Evolutionary conservation across 441 rosid genomes (phyloP).

Genomic region (Aleurites moluccanus): DNA sequence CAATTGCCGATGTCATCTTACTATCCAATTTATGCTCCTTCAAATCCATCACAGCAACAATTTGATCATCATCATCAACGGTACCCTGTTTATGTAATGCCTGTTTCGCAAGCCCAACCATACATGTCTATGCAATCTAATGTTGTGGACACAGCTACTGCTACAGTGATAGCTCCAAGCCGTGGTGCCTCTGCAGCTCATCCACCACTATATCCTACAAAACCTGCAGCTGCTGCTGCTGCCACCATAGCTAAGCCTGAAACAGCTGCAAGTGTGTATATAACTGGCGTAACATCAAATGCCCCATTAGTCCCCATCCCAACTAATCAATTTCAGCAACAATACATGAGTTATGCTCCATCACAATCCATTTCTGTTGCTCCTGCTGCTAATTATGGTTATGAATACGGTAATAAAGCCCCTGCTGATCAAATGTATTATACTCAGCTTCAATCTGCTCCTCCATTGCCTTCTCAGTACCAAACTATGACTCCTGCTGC

Average conservation of each 20-base stretch:
- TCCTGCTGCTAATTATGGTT: conserved; percentile 50
- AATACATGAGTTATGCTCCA: conserved; percentile 64
- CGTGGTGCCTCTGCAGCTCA: conserved; percentile 41
- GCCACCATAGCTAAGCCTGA: conserved; percentile 48
- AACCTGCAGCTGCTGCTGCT: conserved; percentile 35
- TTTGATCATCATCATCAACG: conserved; percentile 81
- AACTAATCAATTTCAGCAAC: conserved; percentile 56
- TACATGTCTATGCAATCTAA: conserved; percentile 59
- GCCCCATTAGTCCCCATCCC: conserved; percentile 58
- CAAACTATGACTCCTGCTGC: conserved; percentile 69
- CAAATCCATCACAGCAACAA: conserved; percentile 36
- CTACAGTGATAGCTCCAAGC: conserved; percentile 42
- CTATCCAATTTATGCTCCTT: conserved; percentile 53
- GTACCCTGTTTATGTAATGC: conserved; percentile 65
- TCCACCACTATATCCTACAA: conserved; percentile 51
- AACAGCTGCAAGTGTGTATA: conserved; percentile 38
- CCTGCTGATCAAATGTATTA: conserved; percentile 52
- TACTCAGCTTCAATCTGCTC: conserved; percentile 44
- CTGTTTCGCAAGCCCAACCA: conserved; percentile 48
- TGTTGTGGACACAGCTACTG: conserved; percentile 42
- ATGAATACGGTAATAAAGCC: conserved; percentile 50
- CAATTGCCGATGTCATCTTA: conserved; percentile 59
- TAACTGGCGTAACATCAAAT: conserved; percentile 43
- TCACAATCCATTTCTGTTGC: conserved; percentile 53
- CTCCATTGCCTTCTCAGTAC: conserved; percentile 59